Percentiles rank a stretch among this genome's conserved stretches.
Conservation (phyloP, 352 stramenopile species). For the Thraustochytrium striatum region DNA sequence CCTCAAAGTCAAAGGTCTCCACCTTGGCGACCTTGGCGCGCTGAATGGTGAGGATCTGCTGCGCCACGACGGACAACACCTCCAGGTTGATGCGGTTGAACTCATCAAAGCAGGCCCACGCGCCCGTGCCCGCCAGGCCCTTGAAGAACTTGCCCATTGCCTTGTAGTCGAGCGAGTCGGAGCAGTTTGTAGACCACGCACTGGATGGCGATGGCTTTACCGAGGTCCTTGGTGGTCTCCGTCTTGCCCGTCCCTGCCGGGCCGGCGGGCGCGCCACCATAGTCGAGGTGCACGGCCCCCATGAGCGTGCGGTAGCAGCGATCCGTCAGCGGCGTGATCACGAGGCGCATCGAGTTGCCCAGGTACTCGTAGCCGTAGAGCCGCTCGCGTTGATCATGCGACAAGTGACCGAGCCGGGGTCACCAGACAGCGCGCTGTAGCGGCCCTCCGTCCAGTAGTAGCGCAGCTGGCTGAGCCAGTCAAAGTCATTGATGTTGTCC, state of each 20-base stretch:
- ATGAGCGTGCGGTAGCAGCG: constrained; percentile 89
- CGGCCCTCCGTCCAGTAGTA: constrained; percentile 82
- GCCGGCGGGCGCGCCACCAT: constrained; percentile 80
- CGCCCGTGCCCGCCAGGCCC: constrained; percentile 78
- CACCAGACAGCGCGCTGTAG: constrained; percentile 73
- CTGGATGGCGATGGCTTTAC: constrained; percentile 88
- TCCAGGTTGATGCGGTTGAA: constrained; percentile 94
- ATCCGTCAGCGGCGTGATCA: constrained; percentile 90
- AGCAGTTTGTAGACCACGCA: constrained; percentile 93
- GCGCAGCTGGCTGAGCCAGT: constrained; percentile 84
- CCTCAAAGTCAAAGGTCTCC: constrained; percentile 87
- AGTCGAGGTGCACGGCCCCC: constrained; percentile 85
- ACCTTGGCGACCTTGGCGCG: constrained; percentile 76
- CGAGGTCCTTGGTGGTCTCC: constrained; percentile 88
- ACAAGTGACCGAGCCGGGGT: constrained; percentile 75
- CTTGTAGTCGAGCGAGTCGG: constrained; percentile 78
- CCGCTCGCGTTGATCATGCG: constrained; percentile 86
- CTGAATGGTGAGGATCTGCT: constrained; percentile 87
- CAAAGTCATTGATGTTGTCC: constrained; percentile 76
- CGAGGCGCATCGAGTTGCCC: constrained; percentile 82
- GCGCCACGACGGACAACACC: constrained; percentile 85
- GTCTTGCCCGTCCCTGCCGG: constrained; percentile 89
- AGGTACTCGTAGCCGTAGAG: constrained; percentile 88
- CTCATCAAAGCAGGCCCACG: constrained; percentile 89
- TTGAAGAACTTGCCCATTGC: constrained; percentile 95